Conservation (phyloP, 768 basidiomycete genomes). For the Pleurotus citrinopileatus region DNA sequence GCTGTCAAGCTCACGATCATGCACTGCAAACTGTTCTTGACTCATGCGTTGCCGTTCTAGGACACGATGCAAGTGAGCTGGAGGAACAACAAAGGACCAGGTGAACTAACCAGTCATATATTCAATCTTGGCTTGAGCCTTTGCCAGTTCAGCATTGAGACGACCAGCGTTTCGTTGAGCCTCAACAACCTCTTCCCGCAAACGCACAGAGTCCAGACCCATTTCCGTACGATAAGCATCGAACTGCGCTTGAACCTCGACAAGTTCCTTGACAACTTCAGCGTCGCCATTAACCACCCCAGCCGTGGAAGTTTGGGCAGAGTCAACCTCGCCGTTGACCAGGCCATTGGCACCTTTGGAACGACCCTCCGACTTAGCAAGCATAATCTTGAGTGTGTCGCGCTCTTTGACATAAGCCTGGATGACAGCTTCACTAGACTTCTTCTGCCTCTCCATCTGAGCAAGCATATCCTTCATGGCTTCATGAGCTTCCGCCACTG, state of each 20-base stretch:
- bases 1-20: slow-evolving; percentile 63
- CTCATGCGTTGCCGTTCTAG: slow-evolving; percentile 69
- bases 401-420: slow-evolving; percentile 86
- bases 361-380: slow-evolving; percentile 49
- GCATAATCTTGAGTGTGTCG: slow-evolving; percentile 78
- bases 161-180: slow-evolving; percentile 70
- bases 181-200: slow-evolving; percentile 66
- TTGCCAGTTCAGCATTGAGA: slow-evolving; percentile 68
- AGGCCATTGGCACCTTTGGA: slow-evolving; percentile 16
- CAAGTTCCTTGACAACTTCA: slow-evolving; percentile 58
- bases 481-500: slow-evolving; percentile 84
- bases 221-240: slow-evolving; percentile 81
- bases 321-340: slow-evolving; percentile 1
- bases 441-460: slow-evolving; percentile 78
- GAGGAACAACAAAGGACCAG: slow-evolving; percentile 8
- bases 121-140: slow-evolving; percentile 80
- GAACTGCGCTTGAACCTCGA: slow-evolving; percentile 75
- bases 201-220: slow-evolving; percentile 66
- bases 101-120: slow-evolving; percentile 62
- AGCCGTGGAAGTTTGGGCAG: slow-evolving; percentile 11
- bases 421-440: slow-evolving; percentile 63
- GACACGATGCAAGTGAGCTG: slow-evolving; percentile 10
- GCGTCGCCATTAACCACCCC: slow-evolving; percentile 16
- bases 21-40: slow-evolving; percentile 64
- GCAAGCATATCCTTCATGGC: slow-evolving; percentile 76